Conservation (phyloP, 208 protist species). For the Trypanosoma boissoni region DNA sequence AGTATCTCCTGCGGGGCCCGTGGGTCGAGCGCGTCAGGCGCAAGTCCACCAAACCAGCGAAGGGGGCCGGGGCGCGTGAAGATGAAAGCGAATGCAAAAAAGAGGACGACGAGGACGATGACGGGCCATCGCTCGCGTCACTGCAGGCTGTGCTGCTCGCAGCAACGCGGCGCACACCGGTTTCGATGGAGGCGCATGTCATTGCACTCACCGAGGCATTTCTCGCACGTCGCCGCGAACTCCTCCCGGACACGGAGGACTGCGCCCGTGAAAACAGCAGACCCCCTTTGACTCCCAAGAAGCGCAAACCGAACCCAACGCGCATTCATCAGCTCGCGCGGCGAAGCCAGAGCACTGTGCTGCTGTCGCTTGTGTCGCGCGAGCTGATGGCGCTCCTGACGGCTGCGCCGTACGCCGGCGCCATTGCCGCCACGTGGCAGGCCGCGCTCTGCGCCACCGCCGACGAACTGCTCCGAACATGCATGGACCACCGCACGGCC, state of each 20-base stretch:
- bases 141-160: slow-evolving; percentile 9
- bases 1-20: too few species aligned
- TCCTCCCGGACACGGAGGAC: not conserved
- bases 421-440: slow-evolving; percentile 38
- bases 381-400: slow-evolving; percentile 48
- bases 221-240: not conserved
- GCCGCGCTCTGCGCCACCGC: slow-evolving; percentile 39
- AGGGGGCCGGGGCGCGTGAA: not conserved
- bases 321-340: too few species aligned
- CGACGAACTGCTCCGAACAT: not conserved
- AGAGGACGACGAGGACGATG: slow-evolving; percentile 2
- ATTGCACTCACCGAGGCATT: slow-evolving; percentile 30
- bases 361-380: slow-evolving; percentile 44
- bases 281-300: too few species aligned
- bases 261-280: too few species aligned
- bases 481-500: not conserved
- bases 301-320: too few species aligned
- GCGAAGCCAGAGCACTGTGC: slow-evolving; percentile 28
- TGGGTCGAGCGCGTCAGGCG: not conserved
- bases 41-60: not conserved
- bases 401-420: slow-evolving; percentile 14
- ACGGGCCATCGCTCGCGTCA: not conserved
- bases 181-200: slow-evolving; percentile 20
- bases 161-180: slow-evolving; percentile 24
- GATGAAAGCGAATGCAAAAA: not conserved